Evolutionary conservation across 176 grass and related monocot genomes (phyloP), one percentile per base, ranked within the genome.

Genomic region (Miscanthus lutarioriparius): DNA sequence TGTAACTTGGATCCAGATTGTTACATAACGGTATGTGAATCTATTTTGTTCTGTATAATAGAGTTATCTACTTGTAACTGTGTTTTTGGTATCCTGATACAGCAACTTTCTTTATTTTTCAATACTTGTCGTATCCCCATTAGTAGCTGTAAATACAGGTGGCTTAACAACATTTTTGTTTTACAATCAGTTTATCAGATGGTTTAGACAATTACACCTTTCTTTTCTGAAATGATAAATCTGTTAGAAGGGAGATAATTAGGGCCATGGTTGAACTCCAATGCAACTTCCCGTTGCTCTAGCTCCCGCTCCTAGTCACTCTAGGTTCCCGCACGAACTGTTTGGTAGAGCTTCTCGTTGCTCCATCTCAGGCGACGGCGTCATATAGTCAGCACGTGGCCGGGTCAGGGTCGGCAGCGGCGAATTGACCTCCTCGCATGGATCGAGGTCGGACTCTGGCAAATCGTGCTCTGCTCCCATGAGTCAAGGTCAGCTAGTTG

Each of bases 1-100:
- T 92, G 93, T 83, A 98, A 95, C 51, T 81, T 98, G 82, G 79
- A 98, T 73, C 93, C 91, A 67, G 74, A 95, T 79, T 93, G 87
- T 78, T 98, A 93, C 84, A 90, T 98, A 79, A 92, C 16, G 85
- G 96, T 98, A 98, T 41, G 91, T 58, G 7, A 59, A 59, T 81
- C 51, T 79, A 32, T 77, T 86, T 80, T 86, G 9, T 74, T 71
- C 49, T 59, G 56, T 59, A 23, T 59, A 59, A 61, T 81, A 64
- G 13, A 67, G 65, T 59, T 80, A 27, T 71, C 23, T 59, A 45
- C 27, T 61, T 78, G 54, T 64, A 79, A 15, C 25, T 78, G 12
- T 64, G 41, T 73, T 61, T 72, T 66, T 8, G 3, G 27, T 90
- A 67, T 28, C 10, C 14, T 38, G 48, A 3, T 16, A 28, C 44